These are phyloP conservation scores for Hansenula sp. DNA, from an alignment of 1,139 yeast species.

Conservation along the genomic window DNA sequence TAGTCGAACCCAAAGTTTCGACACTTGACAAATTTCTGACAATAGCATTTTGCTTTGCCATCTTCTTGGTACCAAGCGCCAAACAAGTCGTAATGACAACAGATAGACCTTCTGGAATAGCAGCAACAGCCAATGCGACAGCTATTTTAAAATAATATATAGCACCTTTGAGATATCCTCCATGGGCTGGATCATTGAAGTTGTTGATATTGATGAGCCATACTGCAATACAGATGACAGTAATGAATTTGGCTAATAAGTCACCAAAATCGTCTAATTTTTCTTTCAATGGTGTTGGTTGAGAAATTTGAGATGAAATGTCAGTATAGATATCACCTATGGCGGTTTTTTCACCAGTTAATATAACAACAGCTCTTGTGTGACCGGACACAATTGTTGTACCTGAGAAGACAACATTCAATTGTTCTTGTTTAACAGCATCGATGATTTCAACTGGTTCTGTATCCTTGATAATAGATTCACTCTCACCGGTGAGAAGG, in stretches of 20 bases:
- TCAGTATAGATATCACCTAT: slow-evolving; percentile 68
- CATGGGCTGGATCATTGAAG: slow-evolving; percentile 58
- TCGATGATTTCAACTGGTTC: slow-evolving; percentile 32
- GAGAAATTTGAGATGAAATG: slow-evolving; percentile 50
- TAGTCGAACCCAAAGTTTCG: slow-evolving; percentile 79
- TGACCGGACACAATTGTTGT: slow-evolving; percentile 75
- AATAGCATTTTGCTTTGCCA: slow-evolving; percentile 70
- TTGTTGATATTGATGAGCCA: slow-evolving; percentile 73
- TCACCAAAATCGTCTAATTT: slow-evolving; percentile 70
- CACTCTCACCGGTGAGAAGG: slow-evolving; percentile 69
- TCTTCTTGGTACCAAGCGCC: slow-evolving; percentile 81
- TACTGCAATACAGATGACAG: slow-evolving; percentile 70
- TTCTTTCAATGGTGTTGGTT: slow-evolving; percentile 66
- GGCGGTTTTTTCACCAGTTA: slow-evolving; percentile 70
- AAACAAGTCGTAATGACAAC: slow-evolving; percentile 80
- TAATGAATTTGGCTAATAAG: slow-evolving; percentile 66
- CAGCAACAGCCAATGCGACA: slow-evolving; percentile 74
- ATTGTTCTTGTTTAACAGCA: slow-evolving; percentile 28
- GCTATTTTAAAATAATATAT: slow-evolving; percentile 52
- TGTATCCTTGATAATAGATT: slow-evolving; percentile 42
- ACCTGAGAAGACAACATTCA: slow-evolving; percentile 44
- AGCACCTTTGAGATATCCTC: slow-evolving; percentile 35
- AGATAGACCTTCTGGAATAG: slow-evolving; percentile 78
- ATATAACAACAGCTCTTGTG: slow-evolving; percentile 60
- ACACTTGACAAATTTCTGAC: slow-evolving; percentile 75